Conservation (phyloP, 2,329 filamentous ascomycete species). For the Cercospora sp. region DNA sequence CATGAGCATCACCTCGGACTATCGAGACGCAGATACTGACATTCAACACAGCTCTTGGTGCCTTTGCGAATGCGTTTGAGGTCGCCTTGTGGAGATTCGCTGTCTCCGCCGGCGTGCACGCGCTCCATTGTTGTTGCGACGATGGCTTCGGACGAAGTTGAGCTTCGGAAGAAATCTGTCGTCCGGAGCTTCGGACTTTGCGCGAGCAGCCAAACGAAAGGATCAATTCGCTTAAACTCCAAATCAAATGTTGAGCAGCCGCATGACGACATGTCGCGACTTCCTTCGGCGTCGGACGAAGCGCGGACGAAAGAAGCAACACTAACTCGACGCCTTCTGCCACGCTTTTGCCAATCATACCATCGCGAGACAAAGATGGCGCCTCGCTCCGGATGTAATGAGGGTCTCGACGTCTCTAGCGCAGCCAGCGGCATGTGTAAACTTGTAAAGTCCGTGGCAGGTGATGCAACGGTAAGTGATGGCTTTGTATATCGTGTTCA, state of each 20-base stretch:
- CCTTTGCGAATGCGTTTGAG: slow-evolving; percentile 34
- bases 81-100: neutral
- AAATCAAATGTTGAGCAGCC: neutral
- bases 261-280: neutral
- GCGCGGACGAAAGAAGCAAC: neutral
- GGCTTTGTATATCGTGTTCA: neutral
- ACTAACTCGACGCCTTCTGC: neutral
- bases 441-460: neutral
- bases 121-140: neutral
- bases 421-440: neutral
- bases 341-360: neutral
- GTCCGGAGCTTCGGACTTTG: neutral
- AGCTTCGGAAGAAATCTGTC: neutral
- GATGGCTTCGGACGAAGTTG: neutral
- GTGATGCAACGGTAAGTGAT: neutral
- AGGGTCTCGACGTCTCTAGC: neutral
- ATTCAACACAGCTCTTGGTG: slow-evolving; percentile 37
- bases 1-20: neutral
- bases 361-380: neutral
- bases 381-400: neutral
- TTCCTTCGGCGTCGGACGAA: neutral
- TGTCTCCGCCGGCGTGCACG: neutral
- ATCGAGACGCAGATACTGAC: slow-evolving; percentile 20
- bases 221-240: neutral
- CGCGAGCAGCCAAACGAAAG: neutral